Evolutionary conservation across 768 basidiomycete genomes (phyloP), one percentile per base, ranked within the genome.

Genomic region (Rhizopogon sp.): DNA sequence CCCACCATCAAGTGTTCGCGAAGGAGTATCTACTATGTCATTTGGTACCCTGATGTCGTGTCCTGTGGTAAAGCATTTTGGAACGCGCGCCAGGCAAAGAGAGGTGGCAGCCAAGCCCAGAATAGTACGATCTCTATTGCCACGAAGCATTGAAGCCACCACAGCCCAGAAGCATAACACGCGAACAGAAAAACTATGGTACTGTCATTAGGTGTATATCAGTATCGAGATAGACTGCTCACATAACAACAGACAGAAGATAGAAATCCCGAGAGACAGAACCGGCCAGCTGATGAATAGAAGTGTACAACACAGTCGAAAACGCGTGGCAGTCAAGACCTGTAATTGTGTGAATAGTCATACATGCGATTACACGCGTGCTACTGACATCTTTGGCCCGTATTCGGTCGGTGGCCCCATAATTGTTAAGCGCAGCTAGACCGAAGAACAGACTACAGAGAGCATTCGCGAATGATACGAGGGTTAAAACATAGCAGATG

Each of bases 381-480:
- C 11, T 11, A 35, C 52, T 16, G 31, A 53, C 52, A 9, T 50
- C 5, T 35, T 16, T 53, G 11, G 45, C 10, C 44, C 52, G 49
- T 16, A 3, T 16, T 13, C 52, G 29, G 17, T 53, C 52, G 35
- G 17, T 35, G 6, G 6, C 17, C 20, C 14, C 5, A 3, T 22
- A 53, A 25, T 35, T 35, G 16, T 43, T 50, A 29, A 53, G 13
- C n/a, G 50, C 52, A 4, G 45, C 45, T 14, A 53, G 22, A n/a
- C 52, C 52, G 7, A 7, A 33, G 6, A 53, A 11, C 7, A 53
- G 7, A 3, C 52, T 13, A n/a, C 52, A 29, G 25, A 53, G 52
- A 28, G 52, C 41, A 22, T 53, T 43, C 17, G 44, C 44, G 17
- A 53, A 53, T 22, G 52, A 28, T n/a, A 43, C 52, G 1, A 53